Conservation (phyloP, 140 eudicot species). For the Senecio squalidus region DNA sequence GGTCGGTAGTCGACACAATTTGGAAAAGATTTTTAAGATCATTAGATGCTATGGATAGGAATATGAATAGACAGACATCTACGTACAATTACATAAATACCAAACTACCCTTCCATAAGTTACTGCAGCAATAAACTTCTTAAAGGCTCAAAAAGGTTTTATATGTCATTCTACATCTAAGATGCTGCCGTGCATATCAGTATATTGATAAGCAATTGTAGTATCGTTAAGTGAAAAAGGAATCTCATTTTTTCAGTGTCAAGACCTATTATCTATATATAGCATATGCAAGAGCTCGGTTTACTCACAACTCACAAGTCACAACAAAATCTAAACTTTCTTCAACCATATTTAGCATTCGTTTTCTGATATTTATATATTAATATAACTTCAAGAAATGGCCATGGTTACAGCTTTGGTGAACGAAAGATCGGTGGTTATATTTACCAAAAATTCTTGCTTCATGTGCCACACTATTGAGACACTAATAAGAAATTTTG, state of each 20-base stretch:
- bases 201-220: conserved; percentile 23
- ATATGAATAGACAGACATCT: background rate
- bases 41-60: background rate
- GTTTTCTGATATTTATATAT: background rate
- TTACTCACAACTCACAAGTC: conserved; percentile 29
- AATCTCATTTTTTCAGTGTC: conserved; percentile 7
- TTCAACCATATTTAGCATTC: background rate
- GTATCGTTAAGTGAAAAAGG: no score
- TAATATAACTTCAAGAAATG: background rate
- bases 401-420: background rate
- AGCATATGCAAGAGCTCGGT: conserved; percentile 24
- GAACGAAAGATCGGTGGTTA: background rate
- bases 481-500: conserved; percentile 6
- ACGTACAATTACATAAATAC: background rate
- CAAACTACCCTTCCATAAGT: background rate
- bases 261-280: conserved; percentile 29
- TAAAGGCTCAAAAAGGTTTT: conserved; percentile 23
- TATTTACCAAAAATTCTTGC: conserved; percentile 5
- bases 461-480: conserved; percentile 2
- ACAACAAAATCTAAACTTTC: background rate
- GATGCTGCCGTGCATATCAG: conserved; percentile 33
- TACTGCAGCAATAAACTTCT: background rate
- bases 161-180: conserved; percentile 15
- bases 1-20: background rate
- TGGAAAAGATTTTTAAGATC: background rate